A percentile compares a stretch with the other conserved stretches of the same genome.
These are phyloP conservation scores for Agaricus blazei DNA, from an alignment of 768 basidiomycete genomes.

Conservation along the genomic window DNA sequence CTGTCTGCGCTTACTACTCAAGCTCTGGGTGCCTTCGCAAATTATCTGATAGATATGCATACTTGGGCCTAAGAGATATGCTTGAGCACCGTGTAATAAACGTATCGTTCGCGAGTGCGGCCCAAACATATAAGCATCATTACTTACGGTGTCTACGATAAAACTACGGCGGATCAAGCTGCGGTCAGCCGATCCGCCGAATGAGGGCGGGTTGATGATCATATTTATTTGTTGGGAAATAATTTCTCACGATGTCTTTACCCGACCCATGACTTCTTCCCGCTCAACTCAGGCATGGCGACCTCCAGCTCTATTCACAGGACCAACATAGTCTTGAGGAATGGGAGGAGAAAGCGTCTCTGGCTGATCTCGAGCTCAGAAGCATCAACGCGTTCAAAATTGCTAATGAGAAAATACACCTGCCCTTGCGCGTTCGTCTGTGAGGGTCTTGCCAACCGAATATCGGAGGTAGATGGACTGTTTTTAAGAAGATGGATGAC, in stretches of 20 bases:
- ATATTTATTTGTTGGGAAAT: neutral
- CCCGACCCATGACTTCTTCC: neutral
- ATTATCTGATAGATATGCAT: too few relatives aligned
- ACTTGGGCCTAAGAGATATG: too few relatives aligned
- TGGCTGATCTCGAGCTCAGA: constrained; percentile 61
- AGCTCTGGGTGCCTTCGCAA: too few relatives aligned
- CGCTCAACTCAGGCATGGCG: neutral
- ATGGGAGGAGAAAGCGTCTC: constrained; percentile 83
- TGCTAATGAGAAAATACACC: constrained; percentile 51
- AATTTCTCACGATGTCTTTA: neutral
- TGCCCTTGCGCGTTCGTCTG: constrained; percentile 79
- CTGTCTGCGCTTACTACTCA: too few relatives aligned
- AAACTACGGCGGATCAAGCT: too few relatives aligned
- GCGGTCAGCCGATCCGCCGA: too few relatives aligned
- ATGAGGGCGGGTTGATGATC: too few relatives aligned
- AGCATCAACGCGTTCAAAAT: constrained; percentile 62
- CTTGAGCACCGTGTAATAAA: too few relatives aligned
- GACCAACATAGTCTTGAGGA: constrained; percentile 65
- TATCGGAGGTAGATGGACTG: constrained; percentile 69
- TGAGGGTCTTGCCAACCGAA: constrained; percentile 62
- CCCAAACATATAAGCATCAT: too few relatives aligned
- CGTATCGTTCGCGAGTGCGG: too few relatives aligned
- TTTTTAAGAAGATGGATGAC: constrained; percentile 73
- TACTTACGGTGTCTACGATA: too few relatives aligned
- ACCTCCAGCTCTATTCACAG: neutral